These are phyloP conservation scores for Tylopilus sp. DNA, from an alignment of 1,284 basidiomycete species.

Conservation along the genomic window DNA sequence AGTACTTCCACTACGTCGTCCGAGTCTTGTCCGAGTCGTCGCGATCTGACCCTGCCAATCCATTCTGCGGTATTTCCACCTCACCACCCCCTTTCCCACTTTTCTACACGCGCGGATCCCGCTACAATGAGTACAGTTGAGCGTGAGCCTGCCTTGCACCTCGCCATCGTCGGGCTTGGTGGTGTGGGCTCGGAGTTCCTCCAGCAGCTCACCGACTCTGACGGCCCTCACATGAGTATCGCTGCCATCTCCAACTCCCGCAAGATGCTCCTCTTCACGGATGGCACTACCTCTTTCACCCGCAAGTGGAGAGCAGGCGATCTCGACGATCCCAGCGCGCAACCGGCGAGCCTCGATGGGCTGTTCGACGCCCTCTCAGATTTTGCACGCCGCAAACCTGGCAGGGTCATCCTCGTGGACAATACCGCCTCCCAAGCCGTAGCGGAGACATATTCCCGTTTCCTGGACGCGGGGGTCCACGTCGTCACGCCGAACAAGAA, in stretches of 20 bases:
- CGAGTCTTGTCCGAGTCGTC: slow-evolving; percentile 2
- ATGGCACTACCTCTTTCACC: slow-evolving; percentile 40
- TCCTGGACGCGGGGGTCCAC: slow-evolving; percentile 77
- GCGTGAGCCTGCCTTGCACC: slow-evolving; percentile 38
- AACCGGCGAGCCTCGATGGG: slow-evolving; percentile 42
- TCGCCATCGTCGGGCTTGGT: slow-evolving; percentile 84
- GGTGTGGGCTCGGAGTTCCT: slow-evolving; percentile 87
- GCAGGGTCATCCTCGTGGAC: slow-evolving; percentile 82
- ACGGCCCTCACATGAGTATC: slow-evolving; percentile 65
- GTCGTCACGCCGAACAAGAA: slow-evolving; percentile 99
- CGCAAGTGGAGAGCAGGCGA: slow-evolving; percentile 43
- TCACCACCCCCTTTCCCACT: neutral
- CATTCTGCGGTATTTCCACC: slow-evolving; percentile 3
- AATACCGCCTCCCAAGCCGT: slow-evolving; percentile 89
- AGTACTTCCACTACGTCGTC: neutral
- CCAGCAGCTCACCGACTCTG: slow-evolving; percentile 60
- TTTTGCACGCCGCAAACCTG: slow-evolving; percentile 34
- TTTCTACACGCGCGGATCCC: slow-evolving; percentile 1
- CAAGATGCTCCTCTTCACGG: slow-evolving; percentile 57
- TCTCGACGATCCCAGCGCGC: slow-evolving; percentile 37
- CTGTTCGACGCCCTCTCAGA: slow-evolving; percentile 36
- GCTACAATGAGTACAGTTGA: slow-evolving; percentile 15
- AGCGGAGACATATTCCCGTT: slow-evolving; percentile 80
- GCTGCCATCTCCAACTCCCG: slow-evolving; percentile 79
- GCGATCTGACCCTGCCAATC: slow-evolving; percentile 8